Evolutionary conservation across 2,329 filamentous ascomycete species (phyloP).

Genomic region (Pseudogymnoascus sp.): DNA sequence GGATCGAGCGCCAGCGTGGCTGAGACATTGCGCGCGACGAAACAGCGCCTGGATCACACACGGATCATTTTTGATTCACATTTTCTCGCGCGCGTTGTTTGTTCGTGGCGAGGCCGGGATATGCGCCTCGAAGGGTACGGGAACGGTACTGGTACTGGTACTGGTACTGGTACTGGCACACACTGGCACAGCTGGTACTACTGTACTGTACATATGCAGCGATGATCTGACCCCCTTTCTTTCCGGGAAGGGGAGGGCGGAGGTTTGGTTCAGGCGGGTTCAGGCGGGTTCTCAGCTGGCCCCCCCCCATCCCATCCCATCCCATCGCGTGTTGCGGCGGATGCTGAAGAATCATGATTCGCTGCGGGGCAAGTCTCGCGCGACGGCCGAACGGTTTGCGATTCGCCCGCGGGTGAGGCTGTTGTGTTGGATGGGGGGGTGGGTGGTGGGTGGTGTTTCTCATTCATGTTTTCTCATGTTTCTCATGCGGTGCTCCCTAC

Average conservation of each 20-base stretch:
- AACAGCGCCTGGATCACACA: neutral
- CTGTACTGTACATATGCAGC: neutral
- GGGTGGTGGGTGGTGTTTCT: neutral
- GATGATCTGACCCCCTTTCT: neutral
- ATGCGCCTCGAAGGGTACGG: neutral
- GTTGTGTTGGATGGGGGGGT: neutral
- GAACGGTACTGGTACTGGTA: neutral
- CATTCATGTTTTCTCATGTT: neutral
- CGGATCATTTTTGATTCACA: constrained; percentile 2
- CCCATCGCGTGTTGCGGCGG: constrained; percentile 2
- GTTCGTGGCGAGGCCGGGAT: neutral
- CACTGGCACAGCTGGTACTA: neutral
- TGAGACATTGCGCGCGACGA: constrained; percentile 5
- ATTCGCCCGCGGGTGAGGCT: neutral
- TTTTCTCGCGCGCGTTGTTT: neutral
- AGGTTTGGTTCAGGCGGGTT: neutral
- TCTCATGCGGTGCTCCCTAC: neutral
- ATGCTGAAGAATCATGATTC: constrained; percentile 1
- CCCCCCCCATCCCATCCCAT: no score
- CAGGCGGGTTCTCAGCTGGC: neutral
- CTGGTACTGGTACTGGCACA: no score
- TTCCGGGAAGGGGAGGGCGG: neutral
- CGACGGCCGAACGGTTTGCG: neutral
- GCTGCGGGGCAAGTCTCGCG: neutral
- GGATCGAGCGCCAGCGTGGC: neutral